Conservation (phyloP, 768 basidiomycete species). For the Suillus subaureus region DNA sequence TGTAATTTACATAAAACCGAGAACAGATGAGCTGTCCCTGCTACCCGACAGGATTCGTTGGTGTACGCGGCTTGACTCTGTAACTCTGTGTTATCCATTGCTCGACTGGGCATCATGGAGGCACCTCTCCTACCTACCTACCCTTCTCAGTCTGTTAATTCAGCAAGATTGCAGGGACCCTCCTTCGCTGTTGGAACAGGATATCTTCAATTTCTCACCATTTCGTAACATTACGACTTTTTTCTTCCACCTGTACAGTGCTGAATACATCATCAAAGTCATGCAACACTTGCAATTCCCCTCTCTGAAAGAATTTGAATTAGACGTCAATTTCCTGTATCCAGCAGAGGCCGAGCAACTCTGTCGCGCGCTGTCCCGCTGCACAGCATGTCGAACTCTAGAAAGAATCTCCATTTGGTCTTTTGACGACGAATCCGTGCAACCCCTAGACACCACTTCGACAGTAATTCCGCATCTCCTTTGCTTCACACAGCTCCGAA, state of each 20-base stretch:
- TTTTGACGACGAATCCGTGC: too few species aligned
- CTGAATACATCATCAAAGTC: background rate
- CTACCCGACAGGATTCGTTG: background rate
- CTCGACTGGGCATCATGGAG: background rate
- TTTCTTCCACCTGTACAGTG: background rate
- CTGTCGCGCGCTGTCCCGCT: background rate
- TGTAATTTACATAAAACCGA: background rate
- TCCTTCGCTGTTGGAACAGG: background rate
- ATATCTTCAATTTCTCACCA: background rate
- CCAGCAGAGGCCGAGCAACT: background rate
- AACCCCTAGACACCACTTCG: too few species aligned
- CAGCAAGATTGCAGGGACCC: fast-evolving
- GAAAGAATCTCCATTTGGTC: background rate
- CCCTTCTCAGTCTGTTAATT: background rate
- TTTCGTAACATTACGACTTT: background rate
- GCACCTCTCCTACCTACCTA: background rate
- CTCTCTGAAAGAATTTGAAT: background rate
- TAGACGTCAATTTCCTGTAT: background rate
- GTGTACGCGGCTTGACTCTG: background rate
- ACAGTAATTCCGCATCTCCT: background rate
- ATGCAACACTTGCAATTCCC: background rate
- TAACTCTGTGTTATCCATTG: background rate
- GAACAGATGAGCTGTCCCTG: background rate
- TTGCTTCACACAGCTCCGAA: background rate
- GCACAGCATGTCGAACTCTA: background rate